Evolutionary conservation across 164 flowering plant genomes (phyloP).

Genomic region (Chloranthus sessilifolius): DNA sequence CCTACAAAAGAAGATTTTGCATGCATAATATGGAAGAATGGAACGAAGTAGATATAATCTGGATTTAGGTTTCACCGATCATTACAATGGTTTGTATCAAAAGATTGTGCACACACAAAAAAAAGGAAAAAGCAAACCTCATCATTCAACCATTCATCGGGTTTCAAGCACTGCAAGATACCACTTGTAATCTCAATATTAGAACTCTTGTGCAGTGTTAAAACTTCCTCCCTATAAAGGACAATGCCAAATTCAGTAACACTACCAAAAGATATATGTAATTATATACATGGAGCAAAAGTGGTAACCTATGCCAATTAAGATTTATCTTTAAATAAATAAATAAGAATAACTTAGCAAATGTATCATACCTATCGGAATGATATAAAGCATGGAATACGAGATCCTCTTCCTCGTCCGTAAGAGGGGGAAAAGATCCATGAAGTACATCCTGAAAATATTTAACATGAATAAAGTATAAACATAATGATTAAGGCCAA

Average conservation of each 20-base stretch:
- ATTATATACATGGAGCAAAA: not conserved
- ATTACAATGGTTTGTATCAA: too few relatives aligned
- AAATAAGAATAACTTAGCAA: not conserved
- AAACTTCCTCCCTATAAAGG: constrained; percentile 43
- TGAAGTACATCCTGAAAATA: constrained; percentile 34
- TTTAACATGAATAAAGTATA: not conserved
- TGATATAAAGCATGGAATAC: constrained; percentile 50
- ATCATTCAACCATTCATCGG: constrained; percentile 90
- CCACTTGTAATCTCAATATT: constrained; percentile 80
- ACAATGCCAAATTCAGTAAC: not conserved
- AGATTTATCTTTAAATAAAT: not conserved
- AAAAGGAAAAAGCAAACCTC: constrained; percentile 46
- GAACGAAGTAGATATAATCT: not conserved
- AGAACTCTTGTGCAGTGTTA: constrained; percentile 68
- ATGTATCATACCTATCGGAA: constrained; percentile 39
- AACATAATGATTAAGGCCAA: too few relatives aligned
- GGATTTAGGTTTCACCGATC: not conserved
- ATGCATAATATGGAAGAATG: constrained; percentile 1
- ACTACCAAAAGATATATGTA: not conserved
- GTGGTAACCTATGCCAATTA: not conserved
- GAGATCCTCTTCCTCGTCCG: constrained; percentile 57
- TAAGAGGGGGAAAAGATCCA: constrained; percentile 60
- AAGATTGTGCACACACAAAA: not conserved
- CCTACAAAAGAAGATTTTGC: constrained; percentile 42
- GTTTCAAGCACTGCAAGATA: constrained; percentile 61